Conservation (phyloP, 148 eudicot genomes). For the Polygonum aviculare region DNA sequence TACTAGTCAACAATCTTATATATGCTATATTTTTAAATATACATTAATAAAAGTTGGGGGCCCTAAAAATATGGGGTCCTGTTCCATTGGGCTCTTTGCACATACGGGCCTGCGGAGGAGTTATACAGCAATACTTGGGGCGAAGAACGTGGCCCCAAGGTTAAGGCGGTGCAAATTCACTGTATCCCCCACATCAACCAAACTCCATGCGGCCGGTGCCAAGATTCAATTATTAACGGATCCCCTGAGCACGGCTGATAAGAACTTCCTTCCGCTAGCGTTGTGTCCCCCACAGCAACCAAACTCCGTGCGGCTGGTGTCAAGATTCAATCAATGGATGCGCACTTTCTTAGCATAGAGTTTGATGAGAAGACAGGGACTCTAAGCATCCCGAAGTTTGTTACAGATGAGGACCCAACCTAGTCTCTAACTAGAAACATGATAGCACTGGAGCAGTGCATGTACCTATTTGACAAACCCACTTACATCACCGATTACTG, state of each 20-base stretch:
- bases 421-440: background rate
- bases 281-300: background rate
- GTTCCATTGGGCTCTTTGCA: no score
- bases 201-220: slow-evolving; percentile 22
- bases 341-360: no score
- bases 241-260: background rate
- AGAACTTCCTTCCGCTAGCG: no score
- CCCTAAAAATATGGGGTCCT: no score
- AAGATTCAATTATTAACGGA: background rate
- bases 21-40: no score
- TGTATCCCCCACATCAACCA: background rate
- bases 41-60: no score
- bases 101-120: no score
- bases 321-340: background rate
- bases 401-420: background rate
- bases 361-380: background rate
- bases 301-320: background rate
- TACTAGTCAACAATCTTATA: no score
- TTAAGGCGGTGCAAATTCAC: no score
- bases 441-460: background rate
- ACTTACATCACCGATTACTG: background rate
- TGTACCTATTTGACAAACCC: background rate
- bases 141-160: no score
- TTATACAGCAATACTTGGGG: no score
- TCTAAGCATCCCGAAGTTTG: background rate